Base-by-base conservation (phyloP, 1,139 yeast species). In the Blastobotrys ciferrii region DNA sequence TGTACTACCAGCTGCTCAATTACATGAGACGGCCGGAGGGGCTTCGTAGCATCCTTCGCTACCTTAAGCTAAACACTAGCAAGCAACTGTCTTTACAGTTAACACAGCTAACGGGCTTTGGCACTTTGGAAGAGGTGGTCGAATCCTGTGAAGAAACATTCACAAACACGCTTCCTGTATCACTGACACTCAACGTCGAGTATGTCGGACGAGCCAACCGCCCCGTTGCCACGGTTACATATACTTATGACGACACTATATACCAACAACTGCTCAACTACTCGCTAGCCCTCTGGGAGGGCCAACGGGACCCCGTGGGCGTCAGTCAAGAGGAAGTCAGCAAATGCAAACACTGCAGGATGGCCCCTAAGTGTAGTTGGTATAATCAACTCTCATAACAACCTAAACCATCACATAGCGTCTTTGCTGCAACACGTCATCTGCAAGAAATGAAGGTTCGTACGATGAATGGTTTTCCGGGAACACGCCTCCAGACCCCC, bases 241-340 rank as follows among this genome's bases (percentile, higher is more conserved):
- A 57, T 37, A 32, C 38, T 5, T 60, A 49, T 42, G 60, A 61
- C 36, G 53, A 49, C 17, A 49, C 41, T 2, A 46, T 50, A 4
- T 28, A 54, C n/a, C 35, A 47, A 9, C 54, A 57, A 28, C 42
- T 62, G 32, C 14, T 60, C 18, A 53, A 56, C 4, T 59, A 53
- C 48, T 54, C 66, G n/a, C 40, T 59, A 9, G 57, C 50, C 15
- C 59, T 61, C 37, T 64, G 68, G 63, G 49, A 48, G 13, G 65
- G 63, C 28, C 36, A 37, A 4, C 54, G 66, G 17, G 42, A 43
- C 2, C 64, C 69, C 1, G 30, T 60, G 28, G 66, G 66, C 1
- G 65, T 63, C 2, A 49, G 50, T 6, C 49, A 48, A 1, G 43
- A 46, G 5, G 62, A 59, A 18, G 35, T 47, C 14, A 15, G 32